phyloP scores from a whole-genome alignment of 371 early-diverging fungal species.

The Mucor racemosus region DNA sequence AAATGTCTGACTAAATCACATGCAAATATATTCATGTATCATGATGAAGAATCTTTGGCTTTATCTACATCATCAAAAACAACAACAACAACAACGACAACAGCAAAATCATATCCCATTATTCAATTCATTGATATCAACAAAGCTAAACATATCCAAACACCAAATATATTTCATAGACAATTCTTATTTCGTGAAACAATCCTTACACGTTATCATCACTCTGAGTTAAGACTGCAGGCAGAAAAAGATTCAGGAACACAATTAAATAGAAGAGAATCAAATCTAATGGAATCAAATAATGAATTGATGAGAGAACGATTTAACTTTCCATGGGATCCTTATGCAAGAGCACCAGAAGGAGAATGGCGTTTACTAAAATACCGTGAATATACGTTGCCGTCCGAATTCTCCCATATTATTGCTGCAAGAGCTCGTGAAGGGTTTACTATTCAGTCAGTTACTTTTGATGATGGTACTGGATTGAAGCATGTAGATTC shows the following conservation, averaged over 20 bases:
- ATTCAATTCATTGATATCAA: constrained; percentile 22
- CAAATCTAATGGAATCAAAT: constrained; percentile 1
- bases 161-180: constrained; percentile 40
- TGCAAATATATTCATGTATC: background rate
- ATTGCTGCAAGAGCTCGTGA: constrained; percentile 82
- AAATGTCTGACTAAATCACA: constrained; percentile 52
- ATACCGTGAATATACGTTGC: constrained; percentile 74
- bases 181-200: constrained; percentile 42
- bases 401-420: constrained; percentile 73
- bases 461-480: constrained; percentile 53
- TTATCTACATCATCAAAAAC: background rate
- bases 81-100: constrained; percentile 2
- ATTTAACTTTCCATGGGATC: constrained; percentile 88
- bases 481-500: constrained; percentile 25
- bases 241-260: constrained; percentile 21
- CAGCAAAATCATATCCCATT: constrained; percentile 12
- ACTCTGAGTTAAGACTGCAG: constrained; percentile 21
- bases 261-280: constrained; percentile 18
- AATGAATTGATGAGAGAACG: constrained; percentile 11
- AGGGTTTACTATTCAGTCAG: constrained; percentile 80
- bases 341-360: constrained; percentile 73
- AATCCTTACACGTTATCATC: constrained; percentile 26
- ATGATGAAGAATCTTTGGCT: background rate
- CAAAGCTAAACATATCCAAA: constrained; percentile 25
- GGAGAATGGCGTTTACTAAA: constrained; percentile 78